Evolutionary conservation across 257 asterid species (phyloP).

Genomic region (Solanum dulcamara): DNA sequence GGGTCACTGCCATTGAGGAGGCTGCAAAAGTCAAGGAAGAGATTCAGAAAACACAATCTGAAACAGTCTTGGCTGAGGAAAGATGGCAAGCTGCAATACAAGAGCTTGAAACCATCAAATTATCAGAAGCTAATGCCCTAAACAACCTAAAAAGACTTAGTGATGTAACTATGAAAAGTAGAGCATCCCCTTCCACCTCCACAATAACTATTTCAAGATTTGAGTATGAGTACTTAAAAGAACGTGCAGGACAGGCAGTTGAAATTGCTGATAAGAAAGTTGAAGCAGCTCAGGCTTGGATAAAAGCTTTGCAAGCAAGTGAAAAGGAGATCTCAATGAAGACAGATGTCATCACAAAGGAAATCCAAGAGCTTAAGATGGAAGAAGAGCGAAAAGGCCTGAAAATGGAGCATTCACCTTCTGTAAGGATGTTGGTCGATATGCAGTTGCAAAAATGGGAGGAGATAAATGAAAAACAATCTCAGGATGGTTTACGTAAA

Average conservation of each 20-base stretch:
- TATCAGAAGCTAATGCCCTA: conserved; percentile 55
- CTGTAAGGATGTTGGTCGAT: conserved; percentile 19
- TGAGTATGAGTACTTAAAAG: conserved; percentile 70
- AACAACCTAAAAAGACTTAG: conserved; percentile 39
- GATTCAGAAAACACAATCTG: conserved; percentile 41
- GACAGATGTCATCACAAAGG: conserved; percentile 40
- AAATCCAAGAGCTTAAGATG: conserved; percentile 33
- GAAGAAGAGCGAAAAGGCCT: conserved; percentile 31
- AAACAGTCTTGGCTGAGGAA: conserved; percentile 46
- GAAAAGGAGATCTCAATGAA: conserved; percentile 55
- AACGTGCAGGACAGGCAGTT: conserved; percentile 55
- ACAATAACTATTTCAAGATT: conserved; percentile 57
- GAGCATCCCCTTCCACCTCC: conserved; percentile 42
- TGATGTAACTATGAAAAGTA: conserved; percentile 37
- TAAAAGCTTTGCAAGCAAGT: conserved; percentile 70
- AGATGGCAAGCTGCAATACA: conserved; percentile 41
- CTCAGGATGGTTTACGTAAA: conserved; percentile 12
- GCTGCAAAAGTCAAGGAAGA: conserved; percentile 30
- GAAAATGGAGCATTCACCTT: conserved; percentile 20
- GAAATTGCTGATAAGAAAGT: conserved; percentile 78
- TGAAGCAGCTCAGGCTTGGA: conserved; percentile 87
- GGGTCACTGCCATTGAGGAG: conserved; percentile 30
- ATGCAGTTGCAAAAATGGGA: conserved; percentile 36
- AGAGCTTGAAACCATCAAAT: conserved; percentile 49
- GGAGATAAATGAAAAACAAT: conserved; percentile 15